Evolutionary conservation across 331 rosid species (phyloP).

Genomic region (Telfairia occidentalis): DNA sequence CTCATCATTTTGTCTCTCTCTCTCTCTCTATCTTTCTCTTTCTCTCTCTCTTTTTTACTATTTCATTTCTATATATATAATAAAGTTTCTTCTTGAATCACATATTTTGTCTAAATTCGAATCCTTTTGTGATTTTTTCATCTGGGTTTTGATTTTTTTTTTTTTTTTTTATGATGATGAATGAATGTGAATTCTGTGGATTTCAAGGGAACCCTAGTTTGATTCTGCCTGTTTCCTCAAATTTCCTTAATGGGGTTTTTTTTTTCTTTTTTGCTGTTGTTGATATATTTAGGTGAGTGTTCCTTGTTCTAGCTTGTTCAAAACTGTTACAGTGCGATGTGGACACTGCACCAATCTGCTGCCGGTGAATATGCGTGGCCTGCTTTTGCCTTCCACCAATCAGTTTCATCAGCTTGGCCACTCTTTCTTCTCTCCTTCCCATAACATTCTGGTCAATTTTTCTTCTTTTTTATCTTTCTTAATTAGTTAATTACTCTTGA

Average conservation of each 20-base stretch:
- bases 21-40: not conserved
- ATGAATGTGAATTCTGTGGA: not conserved
- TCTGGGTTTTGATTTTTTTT: not conserved
- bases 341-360: conserved; percentile 95
- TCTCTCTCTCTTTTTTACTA: not conserved
- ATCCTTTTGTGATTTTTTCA: not conserved
- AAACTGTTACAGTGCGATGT: conserved; percentile 86
- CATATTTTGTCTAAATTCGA: not conserved
- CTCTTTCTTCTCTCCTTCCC: conserved; percentile 68
- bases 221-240: not conserved
- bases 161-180: not conserved
- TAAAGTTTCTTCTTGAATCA: not conserved
- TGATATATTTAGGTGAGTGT: conserved; percentile 59
- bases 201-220: not conserved
- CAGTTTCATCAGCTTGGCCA: conserved; percentile 73
- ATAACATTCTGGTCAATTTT: conserved; percentile 51
- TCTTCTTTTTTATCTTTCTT: not conserved
- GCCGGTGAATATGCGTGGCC: conserved; percentile 81
- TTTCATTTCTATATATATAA: not conserved
- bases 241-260: not conserved
- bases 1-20: not conserved
- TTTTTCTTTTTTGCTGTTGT: not conserved
- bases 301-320: conserved; percentile 90
- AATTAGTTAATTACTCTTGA: not conserved
- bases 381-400: conserved; percentile 71